Conservation (phyloP, 768 basidiomycete genomes). For the Macrolepiota dolichaula region DNA sequence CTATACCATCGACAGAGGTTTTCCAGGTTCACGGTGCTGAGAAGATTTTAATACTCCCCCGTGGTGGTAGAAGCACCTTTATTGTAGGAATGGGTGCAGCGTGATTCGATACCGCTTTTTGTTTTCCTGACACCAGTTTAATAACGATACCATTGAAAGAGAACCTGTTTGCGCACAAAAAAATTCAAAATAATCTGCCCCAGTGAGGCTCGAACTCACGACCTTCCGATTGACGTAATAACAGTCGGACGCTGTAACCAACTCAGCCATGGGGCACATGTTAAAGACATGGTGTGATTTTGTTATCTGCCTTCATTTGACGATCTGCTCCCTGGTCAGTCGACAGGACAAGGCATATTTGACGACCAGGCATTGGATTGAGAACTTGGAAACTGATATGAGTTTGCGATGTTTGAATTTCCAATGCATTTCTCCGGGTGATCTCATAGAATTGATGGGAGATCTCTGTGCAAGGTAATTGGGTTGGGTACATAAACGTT, state of each 20-base stretch:
- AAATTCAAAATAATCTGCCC: conserved; percentile 37
- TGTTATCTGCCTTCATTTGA: too few species aligned
- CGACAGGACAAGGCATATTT: too few species aligned
- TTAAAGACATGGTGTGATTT: neutral
- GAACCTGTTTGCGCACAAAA: too few species aligned
- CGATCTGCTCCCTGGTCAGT: too few species aligned
- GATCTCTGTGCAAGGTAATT: too few species aligned
- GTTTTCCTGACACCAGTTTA: neutral
- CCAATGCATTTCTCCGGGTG: too few species aligned
- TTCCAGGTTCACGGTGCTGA: conserved; percentile 86
- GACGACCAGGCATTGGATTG: too few species aligned
- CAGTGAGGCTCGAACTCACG: conserved; percentile 69
- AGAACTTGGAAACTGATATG: too few species aligned
- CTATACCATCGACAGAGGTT: conserved; percentile 68
- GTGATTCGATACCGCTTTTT: neutral
- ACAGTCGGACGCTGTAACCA: conserved; percentile 80
- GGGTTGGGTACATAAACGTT: too few species aligned
- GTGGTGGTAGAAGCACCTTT: conserved; percentile 80
- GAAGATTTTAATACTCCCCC: conserved; percentile 75
- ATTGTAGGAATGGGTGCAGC: conserved; percentile 68
- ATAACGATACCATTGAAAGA: too few species aligned
- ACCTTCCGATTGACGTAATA: conserved; percentile 55
- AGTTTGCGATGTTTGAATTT: too few species aligned
- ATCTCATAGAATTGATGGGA: too few species aligned
- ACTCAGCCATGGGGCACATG: conserved; percentile 71